phyloP scores from a whole-genome alignment of 2,329 filamentous ascomycete genomes.

The Apiospora arundinis region DNA sequence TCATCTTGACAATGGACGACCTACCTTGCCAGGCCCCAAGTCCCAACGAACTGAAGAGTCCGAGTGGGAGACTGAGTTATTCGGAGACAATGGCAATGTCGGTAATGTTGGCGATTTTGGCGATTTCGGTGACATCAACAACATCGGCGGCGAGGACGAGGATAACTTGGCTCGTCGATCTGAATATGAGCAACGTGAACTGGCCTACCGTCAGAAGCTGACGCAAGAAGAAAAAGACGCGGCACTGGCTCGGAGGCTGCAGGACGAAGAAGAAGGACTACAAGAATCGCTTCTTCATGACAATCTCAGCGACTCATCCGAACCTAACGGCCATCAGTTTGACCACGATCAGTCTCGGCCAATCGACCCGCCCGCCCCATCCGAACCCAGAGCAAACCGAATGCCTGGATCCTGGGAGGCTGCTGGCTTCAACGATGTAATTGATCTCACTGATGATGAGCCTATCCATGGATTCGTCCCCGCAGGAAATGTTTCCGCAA shows the following conservation, averaged over 20 bases:
- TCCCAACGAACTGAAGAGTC: conserved; percentile 38
- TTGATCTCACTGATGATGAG: conserved; percentile 3
- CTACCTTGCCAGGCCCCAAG: conserved; percentile 35
- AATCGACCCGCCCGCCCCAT: neutral
- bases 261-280: neutral
- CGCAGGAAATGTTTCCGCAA: neutral
- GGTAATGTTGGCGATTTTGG: too few species aligned
- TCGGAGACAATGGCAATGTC: conserved; percentile 35
- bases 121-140: too few species aligned
- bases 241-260: conserved; percentile 27
- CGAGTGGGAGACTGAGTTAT: conserved; percentile 49
- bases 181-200: conserved; percentile 44
- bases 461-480: neutral
- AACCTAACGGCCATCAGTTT: neutral
- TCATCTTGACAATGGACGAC: conserved; percentile 29
- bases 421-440: neutral
- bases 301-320: neutral
- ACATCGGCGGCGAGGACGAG: conserved; percentile 29
- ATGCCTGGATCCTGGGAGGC: conserved; percentile 19
- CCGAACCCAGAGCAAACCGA: neutral
- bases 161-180: conserved; percentile 39
- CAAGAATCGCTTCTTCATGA: neutral
- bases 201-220: conserved; percentile 31
- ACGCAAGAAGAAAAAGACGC: conserved; percentile 26
- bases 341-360: neutral